These are phyloP conservation scores for Thielaviopsis musarum DNA, from an alignment of 2,329 filamentous ascomycete genomes.

Conservation along the genomic window DNA sequence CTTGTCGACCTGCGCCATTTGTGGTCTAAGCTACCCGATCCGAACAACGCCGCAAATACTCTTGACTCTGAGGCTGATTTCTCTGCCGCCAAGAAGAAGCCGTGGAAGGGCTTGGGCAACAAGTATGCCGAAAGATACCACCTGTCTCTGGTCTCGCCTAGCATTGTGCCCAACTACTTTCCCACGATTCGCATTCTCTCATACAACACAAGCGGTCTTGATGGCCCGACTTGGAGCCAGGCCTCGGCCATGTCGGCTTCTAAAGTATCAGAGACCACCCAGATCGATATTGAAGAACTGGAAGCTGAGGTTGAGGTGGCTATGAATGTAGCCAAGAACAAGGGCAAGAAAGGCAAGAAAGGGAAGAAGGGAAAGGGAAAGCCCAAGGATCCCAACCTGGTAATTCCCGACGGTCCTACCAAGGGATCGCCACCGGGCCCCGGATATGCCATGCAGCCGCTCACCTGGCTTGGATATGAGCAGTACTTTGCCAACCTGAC, in stretches of 20 bases:
- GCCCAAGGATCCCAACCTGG: conserved; percentile 41
- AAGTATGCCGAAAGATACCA: conserved; percentile 74
- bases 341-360: conserved; percentile 22
- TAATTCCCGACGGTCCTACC: conserved; percentile 55
- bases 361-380: conserved; percentile 27
- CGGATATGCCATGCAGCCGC: conserved; percentile 70
- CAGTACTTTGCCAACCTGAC: conserved; percentile 96
- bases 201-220: conserved; percentile 76
- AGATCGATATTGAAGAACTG: conserved; percentile 22
- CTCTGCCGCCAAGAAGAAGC: conserved; percentile 31
- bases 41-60: conserved; percentile 22
- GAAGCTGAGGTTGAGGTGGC: conserved; percentile 18
- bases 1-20: conserved; percentile 56
- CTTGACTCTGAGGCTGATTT: conserved; percentile 10
- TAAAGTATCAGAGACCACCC: conserved; percentile 10
- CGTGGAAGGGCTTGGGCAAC: conserved; percentile 49
- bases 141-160: conserved; percentile 64
- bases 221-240: conserved; percentile 29
- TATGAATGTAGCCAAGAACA: conserved; percentile 13
- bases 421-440: conserved; percentile 63
- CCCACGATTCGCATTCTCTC: conserved; percentile 81
- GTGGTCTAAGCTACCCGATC: conserved; percentile 57
- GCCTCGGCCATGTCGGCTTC: conserved; percentile 5
- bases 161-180: conserved; percentile 83
- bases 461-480: conserved; percentile 64